Conservation (phyloP, 176 grass and related monocot species). For the Zoysia pacifica region DNA sequence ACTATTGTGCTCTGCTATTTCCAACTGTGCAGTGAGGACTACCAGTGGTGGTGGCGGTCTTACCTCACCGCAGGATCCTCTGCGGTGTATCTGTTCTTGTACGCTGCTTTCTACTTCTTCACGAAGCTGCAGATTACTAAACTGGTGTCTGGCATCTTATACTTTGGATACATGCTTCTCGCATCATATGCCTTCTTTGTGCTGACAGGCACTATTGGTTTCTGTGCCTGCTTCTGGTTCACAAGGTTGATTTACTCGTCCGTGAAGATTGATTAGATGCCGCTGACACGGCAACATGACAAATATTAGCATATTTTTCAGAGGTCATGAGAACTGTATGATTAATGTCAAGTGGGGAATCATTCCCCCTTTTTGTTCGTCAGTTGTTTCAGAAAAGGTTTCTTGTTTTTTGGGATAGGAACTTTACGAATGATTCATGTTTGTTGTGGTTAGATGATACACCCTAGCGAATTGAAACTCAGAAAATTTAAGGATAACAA, state of each 20-base stretch:
- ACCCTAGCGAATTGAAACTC: conserved; percentile 13
- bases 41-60: conserved; percentile 59
- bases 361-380: conserved; percentile 15
- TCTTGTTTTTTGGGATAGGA: conserved; percentile 23
- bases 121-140: conserved; percentile 61
- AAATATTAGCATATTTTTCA: conserved; percentile 30
- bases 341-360: conserved; percentile 46
- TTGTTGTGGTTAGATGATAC: conserved; percentile 45
- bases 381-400: conserved; percentile 23
- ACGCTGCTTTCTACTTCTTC: conserved; percentile 56
- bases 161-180: conserved; percentile 61
- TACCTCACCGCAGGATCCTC: conserved; percentile 57
- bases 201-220: too few relatives aligned
- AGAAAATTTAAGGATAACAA: conserved; percentile 28
- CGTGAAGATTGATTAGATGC: too few relatives aligned
- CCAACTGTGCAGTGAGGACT: neutral
- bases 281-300: neutral
- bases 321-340: conserved; percentile 35
- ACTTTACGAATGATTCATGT: conserved; percentile 32
- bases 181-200: conserved; percentile 50
- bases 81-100: conserved; percentile 55
- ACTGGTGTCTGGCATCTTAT: conserved; percentile 43
- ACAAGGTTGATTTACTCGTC: too few relatives aligned
- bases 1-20: conserved; percentile 60
- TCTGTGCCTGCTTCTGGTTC: too few relatives aligned